Evolutionary conservation across 2,329 filamentous ascomycete species (phyloP).

Genomic region (Didymella segeticola): DNA sequence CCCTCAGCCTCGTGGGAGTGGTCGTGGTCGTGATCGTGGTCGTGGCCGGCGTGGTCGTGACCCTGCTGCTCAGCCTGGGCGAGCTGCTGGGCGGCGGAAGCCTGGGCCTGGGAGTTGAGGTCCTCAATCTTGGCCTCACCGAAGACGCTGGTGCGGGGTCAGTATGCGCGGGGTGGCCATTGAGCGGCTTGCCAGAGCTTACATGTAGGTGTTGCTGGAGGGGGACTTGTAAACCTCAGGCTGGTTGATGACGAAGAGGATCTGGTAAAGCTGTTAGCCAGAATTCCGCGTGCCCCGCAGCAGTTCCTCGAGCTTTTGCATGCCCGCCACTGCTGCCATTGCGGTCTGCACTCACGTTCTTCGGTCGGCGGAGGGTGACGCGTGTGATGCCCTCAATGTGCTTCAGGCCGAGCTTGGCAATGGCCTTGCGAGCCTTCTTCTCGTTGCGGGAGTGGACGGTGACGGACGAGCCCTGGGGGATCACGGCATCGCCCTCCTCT

Average conservation of each 20-base stretch:
- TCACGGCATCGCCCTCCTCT: constrained; percentile 68
- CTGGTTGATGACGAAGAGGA: constrained; percentile 99
- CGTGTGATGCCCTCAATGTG: constrained; percentile 96
- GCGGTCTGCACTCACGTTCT: constrained; percentile 78
- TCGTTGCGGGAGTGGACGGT: constrained; percentile 98
- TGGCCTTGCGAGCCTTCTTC: constrained; percentile 99
- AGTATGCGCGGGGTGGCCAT: constrained; percentile 23
- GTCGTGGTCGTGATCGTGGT: constrained; percentile 70
- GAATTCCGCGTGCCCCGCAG: constrained; percentile 18
- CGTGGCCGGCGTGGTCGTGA: constrained; percentile 74
- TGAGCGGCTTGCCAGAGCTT: constrained; percentile 53
- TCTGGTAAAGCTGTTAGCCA: constrained; percentile 60
- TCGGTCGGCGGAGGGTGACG: constrained; percentile 96
- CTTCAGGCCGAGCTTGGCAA: constrained; percentile 97
- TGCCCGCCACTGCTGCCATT: constrained; percentile 24
- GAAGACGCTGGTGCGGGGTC: constrained; percentile 75
- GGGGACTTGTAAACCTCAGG: constrained; percentile 99
- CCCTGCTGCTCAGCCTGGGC: constrained; percentile 72
- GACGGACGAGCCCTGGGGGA: constrained; percentile 84
- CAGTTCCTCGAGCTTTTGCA: constrained; percentile 11
- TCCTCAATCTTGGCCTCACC: constrained; percentile 99
- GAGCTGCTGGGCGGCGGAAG: constrained; percentile 93
- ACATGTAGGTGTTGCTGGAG: constrained; percentile 99
- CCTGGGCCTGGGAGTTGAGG: constrained; percentile 97
- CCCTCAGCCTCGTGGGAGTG: constrained; percentile 63